Base-by-base conservation (phyloP, 305 asterid genomes). In the Withania somnifera region DNA sequence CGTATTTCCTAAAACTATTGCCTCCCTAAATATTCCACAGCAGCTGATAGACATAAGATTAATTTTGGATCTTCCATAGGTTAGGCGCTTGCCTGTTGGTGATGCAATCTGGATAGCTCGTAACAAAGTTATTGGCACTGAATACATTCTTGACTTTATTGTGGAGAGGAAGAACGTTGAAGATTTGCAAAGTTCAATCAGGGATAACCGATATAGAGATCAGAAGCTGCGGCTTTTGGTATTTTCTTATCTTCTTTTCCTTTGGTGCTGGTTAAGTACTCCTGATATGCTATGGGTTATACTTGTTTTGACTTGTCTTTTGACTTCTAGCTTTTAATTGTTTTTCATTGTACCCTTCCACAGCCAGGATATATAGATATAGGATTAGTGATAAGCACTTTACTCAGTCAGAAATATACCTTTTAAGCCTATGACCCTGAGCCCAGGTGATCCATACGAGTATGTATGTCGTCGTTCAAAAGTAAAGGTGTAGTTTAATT, bases 21-120 rank as follows among this genome's bases (percentile, higher is more conserved):
- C 24, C 19, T 75, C 24, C 57, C 42, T 15, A 17, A 56, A 11
- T 68, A 19, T 34, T 71, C 56, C 71, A 47, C 61, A 17, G 45
- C 60, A 50, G 45, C n/a, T 50, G 61, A 50, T 75, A 75, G 45
- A 50, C 15, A 11, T 50, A 75, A 47, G 61, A 17, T 50, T 75
- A 47, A 40, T 63, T 63, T 61, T 56, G 73, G 50, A 73, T 45
- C 75, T 75, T 83, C 84, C 57, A 67, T 84, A 95, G 99, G 95
- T 95, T 85, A 92, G 97, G 87, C 89, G 92, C 85, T 86, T 95
- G 88, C 98, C 98, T 82, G 93, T 95, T 78, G 99, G 99, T 77
- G 99, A 95, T 89, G 92, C 94, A 83, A 89, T 95, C 85, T 95
- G 98, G 99, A 84, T 95, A 86, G 99, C 99, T 77, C 97, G 93